phyloP scores from a whole-genome alignment of 2,329 filamentous ascomycete genomes.

The Sclerotinia trifoliorum region DNA sequence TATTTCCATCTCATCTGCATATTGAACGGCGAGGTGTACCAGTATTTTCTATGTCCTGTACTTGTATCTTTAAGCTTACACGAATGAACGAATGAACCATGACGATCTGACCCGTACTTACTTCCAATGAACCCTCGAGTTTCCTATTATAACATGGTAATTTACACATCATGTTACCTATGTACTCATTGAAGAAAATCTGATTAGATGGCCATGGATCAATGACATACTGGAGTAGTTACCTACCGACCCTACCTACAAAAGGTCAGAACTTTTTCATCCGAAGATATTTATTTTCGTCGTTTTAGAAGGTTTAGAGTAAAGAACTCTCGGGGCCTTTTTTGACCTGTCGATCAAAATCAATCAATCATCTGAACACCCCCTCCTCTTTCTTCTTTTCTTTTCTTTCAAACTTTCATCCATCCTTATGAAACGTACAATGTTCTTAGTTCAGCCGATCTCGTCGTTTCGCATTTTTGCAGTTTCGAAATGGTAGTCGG shows the following conservation, averaged over 20 bases:
- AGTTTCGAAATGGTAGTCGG: neutral
- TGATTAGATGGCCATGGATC: slow-evolving; percentile 16
- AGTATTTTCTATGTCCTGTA: neutral
- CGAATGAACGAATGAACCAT: neutral
- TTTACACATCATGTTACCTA: neutral
- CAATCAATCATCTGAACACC: slow-evolving; percentile 1
- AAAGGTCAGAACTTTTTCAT: slow-evolving; percentile 9
- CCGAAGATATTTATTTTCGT: slow-evolving; percentile 4
- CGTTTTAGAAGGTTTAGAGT: neutral
- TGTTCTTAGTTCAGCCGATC: neutral
- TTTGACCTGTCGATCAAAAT: neutral
- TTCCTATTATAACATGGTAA: neutral
- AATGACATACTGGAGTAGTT: too few relatives aligned
- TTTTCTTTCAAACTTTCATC: neutral
- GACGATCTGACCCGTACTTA: neutral
- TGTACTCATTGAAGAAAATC: neutral
- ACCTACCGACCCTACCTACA: too few relatives aligned
- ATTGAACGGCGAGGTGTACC: slow-evolving; percentile 9
- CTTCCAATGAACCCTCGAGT: neutral
- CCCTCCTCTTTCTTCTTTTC: neutral
- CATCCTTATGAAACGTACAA: neutral
- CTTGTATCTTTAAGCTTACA: neutral
- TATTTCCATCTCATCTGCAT: slow-evolving; percentile 8
- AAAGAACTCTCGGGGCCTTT: neutral
- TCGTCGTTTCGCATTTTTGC: neutral